Conservation (phyloP, 805 yeast genomes). For the Yamadazyma tumulicola region DNA sequence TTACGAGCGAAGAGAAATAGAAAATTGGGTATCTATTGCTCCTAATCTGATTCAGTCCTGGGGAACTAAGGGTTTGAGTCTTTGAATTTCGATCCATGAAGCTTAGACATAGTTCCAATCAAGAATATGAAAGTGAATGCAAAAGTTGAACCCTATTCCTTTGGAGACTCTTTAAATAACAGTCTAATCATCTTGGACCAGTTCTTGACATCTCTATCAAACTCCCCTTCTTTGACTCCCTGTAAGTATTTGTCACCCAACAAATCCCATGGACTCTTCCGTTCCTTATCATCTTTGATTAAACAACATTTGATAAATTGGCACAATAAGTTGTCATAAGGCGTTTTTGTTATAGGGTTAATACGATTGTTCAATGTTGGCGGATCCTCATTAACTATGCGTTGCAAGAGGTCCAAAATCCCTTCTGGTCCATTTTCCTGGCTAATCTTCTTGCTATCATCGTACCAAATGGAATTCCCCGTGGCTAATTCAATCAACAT, state of each 20-base stretch:
- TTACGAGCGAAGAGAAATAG: too few relatives aligned
- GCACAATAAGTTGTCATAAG: conserved; percentile 49
- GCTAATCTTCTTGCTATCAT: conserved; percentile 5
- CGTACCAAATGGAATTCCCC: conserved; percentile 75
- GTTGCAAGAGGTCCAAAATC: conserved; percentile 81
- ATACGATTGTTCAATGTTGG: conserved; percentile 53
- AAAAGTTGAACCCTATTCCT: too few relatives aligned
- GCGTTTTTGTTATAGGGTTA: conserved; percentile 22
- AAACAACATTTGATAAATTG: conserved; percentile 73
- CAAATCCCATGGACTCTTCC: conserved; percentile 75
- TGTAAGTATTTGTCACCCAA: conserved; percentile 29
- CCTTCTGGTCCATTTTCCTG: conserved; percentile 60
- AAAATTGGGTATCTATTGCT: too few relatives aligned
- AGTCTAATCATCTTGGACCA: conserved; percentile 43
- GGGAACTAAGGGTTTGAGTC: too few relatives aligned
- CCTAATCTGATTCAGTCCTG: too few relatives aligned
- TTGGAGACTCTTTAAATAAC: conserved; percentile 8
- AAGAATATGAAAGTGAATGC: too few relatives aligned
- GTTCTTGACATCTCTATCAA: conserved; percentile 33
- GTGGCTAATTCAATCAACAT: conserved; percentile 86
- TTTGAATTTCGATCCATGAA: too few relatives aligned
- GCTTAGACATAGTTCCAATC: too few relatives aligned
- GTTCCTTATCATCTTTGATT: conserved; percentile 58
- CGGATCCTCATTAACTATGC: conserved; percentile 91
- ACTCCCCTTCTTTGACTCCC: conserved; percentile 27